Base-by-base conservation (phyloP, 257 asterid genomes). In the Plectranthus barbatus region DNA sequence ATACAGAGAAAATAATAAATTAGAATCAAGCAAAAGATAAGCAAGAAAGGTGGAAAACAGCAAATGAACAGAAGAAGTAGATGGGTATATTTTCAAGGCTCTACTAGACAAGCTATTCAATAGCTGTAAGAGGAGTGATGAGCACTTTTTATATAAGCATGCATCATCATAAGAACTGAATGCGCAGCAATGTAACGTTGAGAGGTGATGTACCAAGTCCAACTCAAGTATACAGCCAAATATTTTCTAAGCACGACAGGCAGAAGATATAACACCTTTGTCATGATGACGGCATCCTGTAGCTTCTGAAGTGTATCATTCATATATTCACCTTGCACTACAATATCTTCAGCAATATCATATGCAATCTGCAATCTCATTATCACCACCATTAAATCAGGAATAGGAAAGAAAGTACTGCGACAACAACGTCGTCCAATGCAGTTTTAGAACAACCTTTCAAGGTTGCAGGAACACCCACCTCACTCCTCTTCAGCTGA, bases 401-500 rank as follows among this genome's bases (percentile, higher is more conserved):
- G 66, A 60, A 45, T 24, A 18, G 11, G 18, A 57, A 48, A 37
- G 20, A 18, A 37, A 60, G 55, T 55, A 52, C 7, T 48, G 54
- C 50, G 36, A n/a, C n/a, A n/a, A n/a, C 13, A 64, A 68, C 29
- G 63, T 50, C 17, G n/a, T 31, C 53, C 36, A 61, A 40, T 56
- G 18, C 23, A 71, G 63, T 48, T 59, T 65, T 60, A 61, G 62
- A 36, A 56, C 62, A 74, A 71, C 34, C 56, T 45, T 61, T 56
- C 33, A 55, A 24, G 33, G 64, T 56, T 61, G 29, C 31, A 6
- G 45, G 58, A 52, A 65, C 64, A 72, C 81, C 74, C 67, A 91
- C 98, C 97, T 92, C 97, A 56, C 84, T 92, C 76, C 86, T 83
- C 83, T 83, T 86, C 75, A 78, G 60, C 64, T 88, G 94, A 71